Conservation (phyloP, 73 alveolate genomes). For the Stentor coeruleus region DNA sequence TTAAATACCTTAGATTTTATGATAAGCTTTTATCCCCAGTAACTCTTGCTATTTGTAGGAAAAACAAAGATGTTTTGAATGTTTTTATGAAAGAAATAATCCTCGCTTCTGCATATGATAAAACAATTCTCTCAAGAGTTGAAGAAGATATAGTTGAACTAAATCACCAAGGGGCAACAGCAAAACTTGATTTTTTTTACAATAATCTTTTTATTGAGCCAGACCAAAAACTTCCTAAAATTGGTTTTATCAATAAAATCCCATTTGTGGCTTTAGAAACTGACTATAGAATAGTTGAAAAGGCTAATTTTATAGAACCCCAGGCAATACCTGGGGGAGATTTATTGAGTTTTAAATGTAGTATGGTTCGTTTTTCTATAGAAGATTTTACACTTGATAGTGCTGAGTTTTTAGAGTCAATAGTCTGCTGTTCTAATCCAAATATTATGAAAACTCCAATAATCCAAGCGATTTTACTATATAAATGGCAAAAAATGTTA, state of each 20-base stretch:
- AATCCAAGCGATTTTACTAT: not conserved
- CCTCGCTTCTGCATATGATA: not conserved
- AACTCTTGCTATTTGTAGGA: not conserved
- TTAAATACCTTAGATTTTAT: not conserved
- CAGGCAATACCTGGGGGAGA: not conserved
- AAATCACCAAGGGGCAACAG: not conserved
- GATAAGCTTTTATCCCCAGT: not conserved
- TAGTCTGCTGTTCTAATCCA: not conserved
- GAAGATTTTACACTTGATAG: constrained; percentile 2
- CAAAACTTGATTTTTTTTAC: not conserved
- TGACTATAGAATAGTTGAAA: not conserved
- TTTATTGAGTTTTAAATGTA: no score
- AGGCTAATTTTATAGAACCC: not conserved
- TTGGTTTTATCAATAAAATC: not conserved
- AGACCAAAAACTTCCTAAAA: not conserved
- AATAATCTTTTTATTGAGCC: not conserved
- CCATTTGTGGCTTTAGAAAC: not conserved
- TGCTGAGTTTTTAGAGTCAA: not conserved
- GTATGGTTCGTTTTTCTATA: not conserved
- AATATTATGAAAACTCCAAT: constrained; percentile 15
- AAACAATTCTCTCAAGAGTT: not conserved
- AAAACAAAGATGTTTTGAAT: not conserved
- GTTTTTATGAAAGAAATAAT: not conserved
- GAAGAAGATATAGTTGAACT: constrained; percentile 12
- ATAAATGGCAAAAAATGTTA: constrained; percentile 7